phyloP scores from a whole-genome alignment of 176 grass and related monocot genomes.

The Aegilops speltoides region DNA sequence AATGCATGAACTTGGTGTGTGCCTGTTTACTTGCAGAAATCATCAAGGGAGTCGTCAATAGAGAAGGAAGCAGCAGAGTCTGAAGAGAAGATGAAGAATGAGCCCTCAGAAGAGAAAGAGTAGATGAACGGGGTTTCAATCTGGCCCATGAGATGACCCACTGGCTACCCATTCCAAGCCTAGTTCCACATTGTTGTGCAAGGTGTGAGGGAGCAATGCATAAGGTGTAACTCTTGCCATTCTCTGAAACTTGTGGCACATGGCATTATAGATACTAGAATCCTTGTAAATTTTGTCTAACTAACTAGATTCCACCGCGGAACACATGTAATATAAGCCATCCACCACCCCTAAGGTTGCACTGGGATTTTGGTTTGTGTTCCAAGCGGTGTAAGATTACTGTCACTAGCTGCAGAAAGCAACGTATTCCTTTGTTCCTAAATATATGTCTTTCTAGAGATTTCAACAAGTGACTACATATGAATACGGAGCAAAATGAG shows the following conservation, averaged over 20 bases:
- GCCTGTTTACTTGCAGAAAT: constrained; percentile 6
- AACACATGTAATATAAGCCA: not conserved
- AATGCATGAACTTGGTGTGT: not conserved
- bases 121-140: not conserved
- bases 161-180: not conserved
- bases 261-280: not conserved
- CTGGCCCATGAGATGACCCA: not conserved
- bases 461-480: no score
- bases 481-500: no score
- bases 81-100: not conserved
- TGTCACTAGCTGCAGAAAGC: not conserved
- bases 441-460: no score
- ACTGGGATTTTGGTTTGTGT: not conserved
- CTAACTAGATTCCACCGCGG: not conserved
- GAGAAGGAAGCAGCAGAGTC: constrained; percentile 5
- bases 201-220: not conserved
- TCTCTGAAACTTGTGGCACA: constrained; percentile 10
- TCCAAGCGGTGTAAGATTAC: not conserved
- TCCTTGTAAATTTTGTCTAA: constrained; percentile 1
- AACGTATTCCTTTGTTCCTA: not conserved
- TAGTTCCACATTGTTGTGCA: not conserved
- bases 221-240: not conserved
- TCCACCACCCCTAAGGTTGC: not conserved
- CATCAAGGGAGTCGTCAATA: not conserved
- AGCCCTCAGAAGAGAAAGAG: not conserved